These are phyloP conservation scores for Chaetomium tenue DNA, from an alignment of 495 filamentous ascomycete species.

Conservation along the genomic window DNA sequence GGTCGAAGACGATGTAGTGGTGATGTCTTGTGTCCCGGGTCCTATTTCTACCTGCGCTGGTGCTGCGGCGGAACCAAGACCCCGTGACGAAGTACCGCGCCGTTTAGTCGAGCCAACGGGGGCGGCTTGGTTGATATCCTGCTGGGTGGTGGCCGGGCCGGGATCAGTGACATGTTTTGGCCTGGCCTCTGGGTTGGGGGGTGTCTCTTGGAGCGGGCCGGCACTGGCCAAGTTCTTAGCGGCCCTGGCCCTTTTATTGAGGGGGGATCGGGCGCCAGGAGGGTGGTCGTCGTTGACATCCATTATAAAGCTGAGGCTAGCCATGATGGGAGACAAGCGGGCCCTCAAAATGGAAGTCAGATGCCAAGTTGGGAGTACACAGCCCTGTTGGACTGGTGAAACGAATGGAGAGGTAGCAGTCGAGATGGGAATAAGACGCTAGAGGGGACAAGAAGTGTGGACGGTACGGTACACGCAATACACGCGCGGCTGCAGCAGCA, in stretches of 20 bases:
- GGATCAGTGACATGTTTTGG: conserved; percentile 34
- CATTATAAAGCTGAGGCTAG: conserved; percentile 51
- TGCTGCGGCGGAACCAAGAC: conserved; percentile 21
- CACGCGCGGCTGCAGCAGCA: conserved; percentile 40
- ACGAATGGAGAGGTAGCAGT: conserved; percentile 36
- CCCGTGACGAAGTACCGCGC: conserved; percentile 27
- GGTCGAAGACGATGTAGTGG: conserved; percentile 13
- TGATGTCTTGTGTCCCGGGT: background rate
- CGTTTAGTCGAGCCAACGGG: conserved; percentile 29
- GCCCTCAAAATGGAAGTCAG: conserved; percentile 45
- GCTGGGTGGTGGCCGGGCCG: conserved; percentile 25
- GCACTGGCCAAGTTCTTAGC: conserved; percentile 38
- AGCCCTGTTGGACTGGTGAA: conserved; percentile 36
- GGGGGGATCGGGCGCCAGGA: conserved; percentile 29
- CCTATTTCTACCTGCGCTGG: conserved; percentile 5
- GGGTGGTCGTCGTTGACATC: conserved; percentile 44
- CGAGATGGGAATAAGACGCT: conserved; percentile 28
- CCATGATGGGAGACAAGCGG: conserved; percentile 42
- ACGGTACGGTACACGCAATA: conserved; percentile 26
- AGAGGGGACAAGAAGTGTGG: conserved; percentile 27
- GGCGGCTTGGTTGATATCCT: conserved; percentile 36
- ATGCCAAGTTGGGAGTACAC: conserved; percentile 42
- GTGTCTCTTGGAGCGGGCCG: conserved; percentile 25
- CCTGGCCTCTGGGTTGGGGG: conserved; percentile 27
- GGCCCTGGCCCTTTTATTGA: conserved; percentile 43